Conservation (phyloP, 139 green algal species). For the Dunaliella sp. region DNA sequence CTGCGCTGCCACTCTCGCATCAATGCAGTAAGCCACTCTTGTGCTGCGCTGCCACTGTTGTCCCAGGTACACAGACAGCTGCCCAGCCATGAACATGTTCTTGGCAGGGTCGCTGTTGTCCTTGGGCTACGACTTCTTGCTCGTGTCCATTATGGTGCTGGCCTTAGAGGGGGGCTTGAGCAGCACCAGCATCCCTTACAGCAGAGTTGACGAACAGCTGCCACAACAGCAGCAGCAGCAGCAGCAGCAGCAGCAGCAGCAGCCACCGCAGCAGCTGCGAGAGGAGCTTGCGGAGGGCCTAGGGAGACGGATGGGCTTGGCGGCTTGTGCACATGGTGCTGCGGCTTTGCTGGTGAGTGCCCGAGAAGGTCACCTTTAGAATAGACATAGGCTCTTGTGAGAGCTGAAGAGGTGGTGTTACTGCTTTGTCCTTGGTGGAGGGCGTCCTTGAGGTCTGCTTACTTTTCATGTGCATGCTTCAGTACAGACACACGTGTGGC, state of each 20-base stretch:
- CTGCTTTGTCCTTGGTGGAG: too few relatives aligned
- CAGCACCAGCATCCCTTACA: not conserved
- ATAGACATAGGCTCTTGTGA: too few relatives aligned
- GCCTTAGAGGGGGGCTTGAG: slow-evolving; percentile 37
- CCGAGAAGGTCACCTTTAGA: too few relatives aligned
- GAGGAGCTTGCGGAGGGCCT: not conserved
- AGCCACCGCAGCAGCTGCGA: not conserved
- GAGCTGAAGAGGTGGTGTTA: too few relatives aligned
- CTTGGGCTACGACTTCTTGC: slow-evolving; percentile 41
- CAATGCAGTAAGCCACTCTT: not conserved
- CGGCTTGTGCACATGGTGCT: slow-evolving; percentile 29
- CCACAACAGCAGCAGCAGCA: not conserved
- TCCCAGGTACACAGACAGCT: slow-evolving; percentile 28
- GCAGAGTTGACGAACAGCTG: not conserved
- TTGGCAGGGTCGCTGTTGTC: slow-evolving; percentile 41
- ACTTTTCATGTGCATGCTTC: not conserved
- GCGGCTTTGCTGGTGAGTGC: slow-evolving; percentile 42
- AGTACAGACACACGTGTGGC: too few relatives aligned
- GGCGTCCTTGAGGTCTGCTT: slow-evolving; percentile 1
- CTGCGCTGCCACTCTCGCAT: too few relatives aligned
- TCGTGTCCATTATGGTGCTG: slow-evolving; percentile 42
- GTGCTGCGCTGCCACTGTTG: not conserved
- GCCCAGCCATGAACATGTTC: slow-evolving; percentile 48
- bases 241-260: not conserved
- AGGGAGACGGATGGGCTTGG: slow-evolving; percentile 7